These are phyloP conservation scores for Lecanosticta acicola DNA, from an alignment of 2,329 filamentous ascomycete genomes.

Conservation along the genomic window DNA sequence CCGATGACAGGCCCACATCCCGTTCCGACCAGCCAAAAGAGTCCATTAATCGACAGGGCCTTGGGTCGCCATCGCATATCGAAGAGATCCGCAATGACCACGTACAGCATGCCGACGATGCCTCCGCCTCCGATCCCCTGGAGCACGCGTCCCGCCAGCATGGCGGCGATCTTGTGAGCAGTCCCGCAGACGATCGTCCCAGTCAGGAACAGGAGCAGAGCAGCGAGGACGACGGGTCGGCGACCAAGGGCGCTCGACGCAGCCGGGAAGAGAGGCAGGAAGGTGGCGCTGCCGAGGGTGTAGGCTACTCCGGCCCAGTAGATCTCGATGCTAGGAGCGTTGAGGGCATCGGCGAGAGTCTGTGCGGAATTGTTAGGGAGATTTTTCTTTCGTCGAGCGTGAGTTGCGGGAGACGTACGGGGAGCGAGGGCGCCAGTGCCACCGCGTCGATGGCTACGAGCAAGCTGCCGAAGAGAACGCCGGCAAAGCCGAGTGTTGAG, in stretches of 20 bases:
- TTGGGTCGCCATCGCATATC: conserved; percentile 40
- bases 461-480: conserved; percentile 3
- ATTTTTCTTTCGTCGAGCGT: neutral
- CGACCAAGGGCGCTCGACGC: conserved; percentile 40
- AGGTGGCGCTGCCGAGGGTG: conserved; percentile 37
- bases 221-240: conserved; percentile 33
- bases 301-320: conserved; percentile 41
- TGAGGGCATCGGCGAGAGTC: conserved; percentile 8
- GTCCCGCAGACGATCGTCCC: conserved; percentile 35
- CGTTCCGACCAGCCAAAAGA: conserved; percentile 53
- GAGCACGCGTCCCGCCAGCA: conserved; percentile 36
- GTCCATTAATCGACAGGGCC: conserved; percentile 38
- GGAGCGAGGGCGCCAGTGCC: conserved; percentile 4
- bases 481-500: conserved; percentile 5
- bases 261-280: conserved; percentile 37
- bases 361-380: conserved; percentile 1
- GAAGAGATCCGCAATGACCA: conserved; percentile 43
- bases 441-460: conserved; percentile 6
- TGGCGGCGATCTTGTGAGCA: conserved; percentile 34
- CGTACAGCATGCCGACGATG: conserved; percentile 38
- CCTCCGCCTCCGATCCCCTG: conserved; percentile 41
- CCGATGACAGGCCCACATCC: conserved; percentile 47
- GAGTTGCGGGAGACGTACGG: neutral
- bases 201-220: conserved; percentile 33
- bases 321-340: conserved; percentile 28